A percentile compares a stretch with the other conserved stretches of the same genome.
These are phyloP conservation scores for Lasiosphaeria miniovina DNA, from an alignment of 495 filamentous ascomycete genomes.

Conservation along the genomic window DNA sequence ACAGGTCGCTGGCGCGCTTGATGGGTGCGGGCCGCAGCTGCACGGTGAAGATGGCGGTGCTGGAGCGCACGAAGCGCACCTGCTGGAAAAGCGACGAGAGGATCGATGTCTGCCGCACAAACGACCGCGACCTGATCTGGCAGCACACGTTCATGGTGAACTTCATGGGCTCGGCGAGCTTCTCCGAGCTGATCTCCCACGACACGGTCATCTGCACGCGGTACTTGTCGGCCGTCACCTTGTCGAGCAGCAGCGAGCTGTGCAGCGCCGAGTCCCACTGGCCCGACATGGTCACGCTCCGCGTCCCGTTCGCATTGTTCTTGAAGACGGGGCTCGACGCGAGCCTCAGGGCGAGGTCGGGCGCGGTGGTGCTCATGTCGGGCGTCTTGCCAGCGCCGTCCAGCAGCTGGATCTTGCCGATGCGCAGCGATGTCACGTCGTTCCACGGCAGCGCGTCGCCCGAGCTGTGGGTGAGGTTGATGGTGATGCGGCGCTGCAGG, in stretches of 20 bases:
- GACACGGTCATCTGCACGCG: slow-evolving; percentile 81
- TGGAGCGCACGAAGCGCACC: slow-evolving; percentile 81
- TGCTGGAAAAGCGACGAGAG: slow-evolving; percentile 85
- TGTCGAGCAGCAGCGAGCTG: slow-evolving; percentile 81
- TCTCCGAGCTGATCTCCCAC: slow-evolving; percentile 78
- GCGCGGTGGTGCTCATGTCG: slow-evolving; percentile 65
- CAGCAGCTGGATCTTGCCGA: slow-evolving; percentile 76
- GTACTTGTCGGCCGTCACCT: slow-evolving; percentile 85
- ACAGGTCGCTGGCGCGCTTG: slow-evolving; percentile 87
- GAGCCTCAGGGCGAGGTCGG: slow-evolving; percentile 74
- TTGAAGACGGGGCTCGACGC: slow-evolving; percentile 70
- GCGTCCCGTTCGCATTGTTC: slow-evolving; percentile 85
- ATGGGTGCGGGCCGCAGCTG: slow-evolving; percentile 82
- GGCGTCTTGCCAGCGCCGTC: slow-evolving; percentile 82
- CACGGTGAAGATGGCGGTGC: slow-evolving; percentile 78
- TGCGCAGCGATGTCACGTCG: slow-evolving; percentile 68
- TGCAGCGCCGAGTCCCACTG: slow-evolving; percentile 98
- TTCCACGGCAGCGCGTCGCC: slow-evolving; percentile 84
- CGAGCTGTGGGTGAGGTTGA: slow-evolving; percentile 85
- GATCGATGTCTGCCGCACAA: slow-evolving; percentile 78
- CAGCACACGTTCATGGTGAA: slow-evolving; percentile 77
- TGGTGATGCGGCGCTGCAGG: slow-evolving; percentile 80
- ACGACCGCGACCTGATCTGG: slow-evolving; percentile 80
- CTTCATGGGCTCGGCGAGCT: slow-evolving; percentile 75
- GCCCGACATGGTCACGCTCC: slow-evolving; percentile 75